These are phyloP conservation scores for Sporothrix inflata DNA, from an alignment of 2,329 filamentous ascomycete genomes.

Conservation along the genomic window DNA sequence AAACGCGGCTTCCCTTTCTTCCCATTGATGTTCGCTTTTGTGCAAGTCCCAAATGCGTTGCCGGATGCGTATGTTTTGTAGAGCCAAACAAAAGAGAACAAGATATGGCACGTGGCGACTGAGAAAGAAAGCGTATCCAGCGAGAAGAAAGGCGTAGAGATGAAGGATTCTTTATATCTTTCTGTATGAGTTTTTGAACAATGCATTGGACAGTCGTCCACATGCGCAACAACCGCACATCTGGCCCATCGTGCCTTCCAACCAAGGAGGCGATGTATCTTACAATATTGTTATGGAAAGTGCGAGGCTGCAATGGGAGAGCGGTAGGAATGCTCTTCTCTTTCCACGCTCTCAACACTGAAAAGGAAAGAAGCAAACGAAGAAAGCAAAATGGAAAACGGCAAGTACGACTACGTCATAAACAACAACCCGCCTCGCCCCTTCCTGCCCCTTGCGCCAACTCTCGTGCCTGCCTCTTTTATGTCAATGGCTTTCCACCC, in stretches of 20 bases:
- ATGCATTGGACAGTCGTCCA: not conserved
- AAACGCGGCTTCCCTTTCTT: conserved; percentile 6
- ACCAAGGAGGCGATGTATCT: not conserved
- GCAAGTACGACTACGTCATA: conserved; percentile 3
- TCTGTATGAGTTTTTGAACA: not conserved
- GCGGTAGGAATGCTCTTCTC: too few relatives aligned
- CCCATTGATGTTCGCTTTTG: conserved; percentile 7
- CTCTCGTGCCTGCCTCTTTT: not conserved
- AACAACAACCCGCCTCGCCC: not conserved
- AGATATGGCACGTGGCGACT: not conserved
- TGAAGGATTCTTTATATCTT: not conserved
- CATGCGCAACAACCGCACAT: not conserved
- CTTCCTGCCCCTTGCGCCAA: not conserved
- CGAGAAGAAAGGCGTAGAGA: not conserved
- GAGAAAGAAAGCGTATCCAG: not conserved
- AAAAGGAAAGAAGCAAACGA: not conserved
- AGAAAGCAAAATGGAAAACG: not conserved
- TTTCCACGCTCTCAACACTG: too few relatives aligned
- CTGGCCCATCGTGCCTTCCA: not conserved
- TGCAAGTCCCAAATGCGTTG: not conserved
- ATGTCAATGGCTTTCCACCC: not conserved
- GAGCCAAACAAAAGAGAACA: not conserved
- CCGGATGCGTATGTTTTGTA: not conserved
- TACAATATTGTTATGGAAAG: too few relatives aligned
- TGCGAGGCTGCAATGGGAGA: too few relatives aligned